A percentile compares a stretch with the other conserved stretches of the same genome.
Conservation (phyloP, 169 alveolate genomes). For the Perkinsus olseni region DNA sequence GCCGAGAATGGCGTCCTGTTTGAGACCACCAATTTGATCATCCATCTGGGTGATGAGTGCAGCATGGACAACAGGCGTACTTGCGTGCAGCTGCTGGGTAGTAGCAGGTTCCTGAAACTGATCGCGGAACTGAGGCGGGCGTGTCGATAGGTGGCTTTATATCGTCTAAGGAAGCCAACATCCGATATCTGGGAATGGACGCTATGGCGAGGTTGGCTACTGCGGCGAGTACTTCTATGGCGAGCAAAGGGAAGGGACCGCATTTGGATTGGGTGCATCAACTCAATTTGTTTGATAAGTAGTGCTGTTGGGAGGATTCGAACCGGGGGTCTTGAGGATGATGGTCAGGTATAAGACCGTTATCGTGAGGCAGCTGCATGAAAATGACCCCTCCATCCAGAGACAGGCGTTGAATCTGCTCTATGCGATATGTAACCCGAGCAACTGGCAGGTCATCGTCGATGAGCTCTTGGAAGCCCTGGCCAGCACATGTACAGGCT, state of each 20-base stretch:
- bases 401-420: constrained; percentile 70
- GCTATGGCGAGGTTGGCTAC: constrained; percentile 66
- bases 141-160: constrained; percentile 13
- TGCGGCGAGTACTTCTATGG: neutral
- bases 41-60: constrained; percentile 28
- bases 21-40: constrained; percentile 73
- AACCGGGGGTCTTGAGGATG: neutral
- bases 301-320: neutral
- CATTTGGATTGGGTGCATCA: neutral
- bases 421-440: constrained; percentile 59
- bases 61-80: neutral
- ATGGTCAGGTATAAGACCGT: neutral
- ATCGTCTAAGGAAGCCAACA: constrained; percentile 64
- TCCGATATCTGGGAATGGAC: constrained; percentile 73
- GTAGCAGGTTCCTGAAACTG: no score
- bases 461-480: constrained; percentile 28
- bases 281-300: neutral
- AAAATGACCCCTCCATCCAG: constrained; percentile 64
- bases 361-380: constrained; percentile 15
- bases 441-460: constrained; percentile 58
- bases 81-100: constrained; percentile 53
- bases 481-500: constrained; percentile 4
- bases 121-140: no score
- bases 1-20: constrained; percentile 75
- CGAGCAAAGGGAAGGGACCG: neutral